Conservation (phyloP, 2,329 filamentous ascomycete genomes). For the Stemphylium vesicarium region DNA sequence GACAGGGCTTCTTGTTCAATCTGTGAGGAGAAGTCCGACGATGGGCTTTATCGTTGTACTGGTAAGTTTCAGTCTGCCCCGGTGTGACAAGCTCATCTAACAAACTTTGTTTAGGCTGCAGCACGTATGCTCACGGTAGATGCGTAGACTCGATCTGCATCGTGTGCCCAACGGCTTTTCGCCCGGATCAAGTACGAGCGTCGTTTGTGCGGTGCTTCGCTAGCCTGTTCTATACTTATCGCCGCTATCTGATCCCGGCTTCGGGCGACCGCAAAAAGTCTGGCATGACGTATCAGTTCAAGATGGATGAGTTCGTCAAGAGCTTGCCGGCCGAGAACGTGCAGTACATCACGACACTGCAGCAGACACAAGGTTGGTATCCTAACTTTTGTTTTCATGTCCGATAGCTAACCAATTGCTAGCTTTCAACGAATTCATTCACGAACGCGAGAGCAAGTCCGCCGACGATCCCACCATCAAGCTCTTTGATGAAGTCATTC, state of each 20-base stretch:
- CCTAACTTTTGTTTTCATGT: neutral
- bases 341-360: conserved; percentile 67
- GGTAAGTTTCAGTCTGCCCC: conserved; percentile 47
- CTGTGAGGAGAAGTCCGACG: conserved; percentile 76
- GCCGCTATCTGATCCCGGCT: conserved; percentile 66
- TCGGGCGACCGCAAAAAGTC: conserved; percentile 67
- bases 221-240: conserved; percentile 72
- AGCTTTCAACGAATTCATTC: conserved; percentile 84
- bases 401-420: conserved; percentile 13
- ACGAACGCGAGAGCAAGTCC: conserved; percentile 74
- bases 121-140: conserved; percentile 61
- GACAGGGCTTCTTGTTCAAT: conserved; percentile 69
- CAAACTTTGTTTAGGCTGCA: conserved; percentile 58
- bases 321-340: conserved; percentile 69
- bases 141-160: conserved; percentile 66
- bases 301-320: conserved; percentile 70
- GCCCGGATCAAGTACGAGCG: conserved; percentile 69
- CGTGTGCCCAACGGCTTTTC: conserved; percentile 71
- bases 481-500: conserved; percentile 83
- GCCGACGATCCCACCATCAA: conserved; percentile 70
- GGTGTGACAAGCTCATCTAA: conserved; percentile 22
- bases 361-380: conserved; percentile 65
- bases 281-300: conserved; percentile 68
- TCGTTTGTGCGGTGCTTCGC: conserved; percentile 74
- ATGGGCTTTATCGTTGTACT: conserved; percentile 76